Evolutionary conservation across 139 green algal species (phyloP).

Genomic region (Tetraselmis striata): DNA sequence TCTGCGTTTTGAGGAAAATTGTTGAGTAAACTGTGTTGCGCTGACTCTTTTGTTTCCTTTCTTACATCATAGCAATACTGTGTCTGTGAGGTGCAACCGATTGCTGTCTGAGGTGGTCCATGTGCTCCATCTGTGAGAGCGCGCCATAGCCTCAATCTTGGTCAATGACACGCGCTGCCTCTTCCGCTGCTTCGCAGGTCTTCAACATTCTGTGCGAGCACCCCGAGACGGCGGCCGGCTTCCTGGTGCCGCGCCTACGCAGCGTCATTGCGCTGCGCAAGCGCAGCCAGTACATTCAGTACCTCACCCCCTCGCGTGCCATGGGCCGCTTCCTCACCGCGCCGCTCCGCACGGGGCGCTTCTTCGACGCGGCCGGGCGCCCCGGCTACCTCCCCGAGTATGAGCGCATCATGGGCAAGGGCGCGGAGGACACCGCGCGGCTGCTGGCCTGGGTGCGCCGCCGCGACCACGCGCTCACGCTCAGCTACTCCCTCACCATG

Average conservation of each 20-base stretch:
- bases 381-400: conserved; percentile 44
- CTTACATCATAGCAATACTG: too few relatives aligned
- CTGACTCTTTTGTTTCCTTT: too few relatives aligned
- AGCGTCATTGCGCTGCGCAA: conserved; percentile 33
- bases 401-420: conserved; percentile 53
- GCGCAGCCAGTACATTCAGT: conserved; percentile 37
- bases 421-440: conserved; percentile 28
- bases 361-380: conserved; percentile 61
- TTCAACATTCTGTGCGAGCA: conserved; percentile 91
- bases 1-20: too few relatives aligned
- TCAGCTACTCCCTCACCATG: conserved; percentile 43
- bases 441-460: conserved; percentile 28
- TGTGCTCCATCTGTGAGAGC: too few relatives aligned
- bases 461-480: conserved; percentile 8
- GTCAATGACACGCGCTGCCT: too few relatives aligned
- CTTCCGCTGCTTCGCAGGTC: conserved; percentile 46
- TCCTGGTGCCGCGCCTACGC: conserved; percentile 67
- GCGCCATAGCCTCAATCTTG: too few relatives aligned
- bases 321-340: conserved; percentile 47
- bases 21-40: too few relatives aligned
- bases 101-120: too few relatives aligned
- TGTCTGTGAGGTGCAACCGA: too few relatives aligned
- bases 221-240: conserved; percentile 74
- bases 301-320: conserved; percentile 57
- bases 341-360: conserved; percentile 48